These are phyloP conservation scores for Tulasnella sp. DNA, from an alignment of 768 basidiomycete genomes.

Conservation along the genomic window DNA sequence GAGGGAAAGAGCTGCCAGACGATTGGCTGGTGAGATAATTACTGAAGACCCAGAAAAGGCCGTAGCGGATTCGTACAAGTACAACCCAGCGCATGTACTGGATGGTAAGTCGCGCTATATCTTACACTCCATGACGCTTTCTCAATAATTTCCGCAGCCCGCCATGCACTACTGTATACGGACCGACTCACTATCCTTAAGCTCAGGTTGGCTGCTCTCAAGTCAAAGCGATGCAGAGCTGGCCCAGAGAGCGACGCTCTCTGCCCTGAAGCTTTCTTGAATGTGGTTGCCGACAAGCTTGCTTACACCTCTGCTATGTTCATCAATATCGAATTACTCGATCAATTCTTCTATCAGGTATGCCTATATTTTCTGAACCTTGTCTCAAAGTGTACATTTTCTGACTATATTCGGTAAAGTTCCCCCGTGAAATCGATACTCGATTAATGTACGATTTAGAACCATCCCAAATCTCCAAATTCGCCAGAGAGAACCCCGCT, in stretches of 20 bases:
- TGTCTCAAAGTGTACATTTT: background rate
- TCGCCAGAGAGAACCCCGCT: conserved; percentile 91
- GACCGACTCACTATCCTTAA: conserved; percentile 75
- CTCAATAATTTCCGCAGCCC: conserved; percentile 39
- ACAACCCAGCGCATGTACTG: conserved; percentile 78
- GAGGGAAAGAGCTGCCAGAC: conserved; percentile 44
- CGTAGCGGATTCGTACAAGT: conserved; percentile 67
- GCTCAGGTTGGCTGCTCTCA: conserved; percentile 72
- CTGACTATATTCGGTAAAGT: conserved; percentile 35
- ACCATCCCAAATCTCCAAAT: conserved; percentile 73
- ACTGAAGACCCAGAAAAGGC: conserved; percentile 27
- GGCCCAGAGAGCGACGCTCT: conserved; percentile 82
- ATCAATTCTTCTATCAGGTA: conserved; percentile 98
- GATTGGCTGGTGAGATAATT: conserved; percentile 33
- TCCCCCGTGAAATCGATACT: conserved; percentile 95
- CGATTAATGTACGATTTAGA: conserved; percentile 88
- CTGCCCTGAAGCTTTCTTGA: conserved; percentile 94
- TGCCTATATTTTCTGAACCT: conserved; percentile 19
- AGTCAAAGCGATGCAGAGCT: conserved; percentile 73
- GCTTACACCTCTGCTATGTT: conserved; percentile 95
- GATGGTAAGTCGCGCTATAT: conserved; percentile 55
- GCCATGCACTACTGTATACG: conserved; percentile 78
- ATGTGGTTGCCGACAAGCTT: conserved; percentile 92
- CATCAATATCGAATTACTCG: conserved; percentile 94
- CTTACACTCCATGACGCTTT: background rate